Evolutionary conservation across 306 rosid species (phyloP).

Genomic region (Pueraria montana): DNA sequence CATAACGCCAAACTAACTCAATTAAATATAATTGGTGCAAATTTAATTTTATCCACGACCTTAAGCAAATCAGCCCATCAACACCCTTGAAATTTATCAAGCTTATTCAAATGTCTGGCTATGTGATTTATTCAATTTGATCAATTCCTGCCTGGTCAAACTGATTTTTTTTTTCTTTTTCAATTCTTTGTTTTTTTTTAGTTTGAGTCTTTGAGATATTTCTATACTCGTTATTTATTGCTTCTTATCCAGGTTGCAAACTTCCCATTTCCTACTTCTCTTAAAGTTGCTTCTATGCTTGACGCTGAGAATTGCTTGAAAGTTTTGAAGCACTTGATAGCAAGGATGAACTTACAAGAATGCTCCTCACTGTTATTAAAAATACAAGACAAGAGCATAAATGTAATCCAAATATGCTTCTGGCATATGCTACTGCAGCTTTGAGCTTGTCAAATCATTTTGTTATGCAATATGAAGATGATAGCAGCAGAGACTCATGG

Average conservation of each 20-base stretch:
- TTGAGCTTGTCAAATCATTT: constrained; percentile 89
- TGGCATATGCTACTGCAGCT: constrained; percentile 89
- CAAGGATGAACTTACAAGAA: constrained; percentile 76
- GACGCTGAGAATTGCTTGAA: constrained; percentile 88
- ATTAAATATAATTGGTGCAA: too few species aligned
- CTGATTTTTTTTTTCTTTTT: background rate
- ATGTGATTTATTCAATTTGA: background rate
- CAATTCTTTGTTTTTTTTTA: too few species aligned
- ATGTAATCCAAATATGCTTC: constrained; percentile 63
- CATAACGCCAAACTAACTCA: too few species aligned
- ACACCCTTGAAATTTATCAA: background rate
- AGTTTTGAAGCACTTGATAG: constrained; percentile 85
- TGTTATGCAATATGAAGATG: constrained; percentile 69
- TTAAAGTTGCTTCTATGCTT: constrained; percentile 61
- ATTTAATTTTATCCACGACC: too few species aligned
- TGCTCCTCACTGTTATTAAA: constrained; percentile 81
- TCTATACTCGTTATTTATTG: constrained; percentile 10
- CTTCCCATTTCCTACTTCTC: constrained; percentile 95
- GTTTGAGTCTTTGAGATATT: background rate
- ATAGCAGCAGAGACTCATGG: constrained; percentile 65
- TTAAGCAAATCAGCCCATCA: too few species aligned
- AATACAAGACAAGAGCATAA: constrained; percentile 59
- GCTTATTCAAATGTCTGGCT: constrained; percentile 23
- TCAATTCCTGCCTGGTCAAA: constrained; percentile 8
- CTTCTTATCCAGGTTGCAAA: constrained; percentile 65